Evolutionary conservation across 2,329 filamentous ascomycete species (phyloP), one percentile per base, ranked within the genome.

Genomic region (Huntiella savannae): DNA sequence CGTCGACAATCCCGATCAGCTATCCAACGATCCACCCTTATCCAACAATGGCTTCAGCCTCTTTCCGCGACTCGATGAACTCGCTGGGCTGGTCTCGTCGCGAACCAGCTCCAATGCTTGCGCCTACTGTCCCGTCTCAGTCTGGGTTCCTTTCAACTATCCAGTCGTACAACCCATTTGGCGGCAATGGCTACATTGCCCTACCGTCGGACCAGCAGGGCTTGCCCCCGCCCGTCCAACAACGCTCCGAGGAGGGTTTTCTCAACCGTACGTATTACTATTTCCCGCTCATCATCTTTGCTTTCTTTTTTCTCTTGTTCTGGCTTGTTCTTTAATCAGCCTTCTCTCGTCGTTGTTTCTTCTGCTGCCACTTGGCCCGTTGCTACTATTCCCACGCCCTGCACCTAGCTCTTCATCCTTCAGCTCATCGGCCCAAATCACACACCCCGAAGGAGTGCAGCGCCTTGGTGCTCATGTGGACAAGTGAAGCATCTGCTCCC

Each of bases 51-150:
- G 82, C 87, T 51, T 88, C 86, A 54, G 70, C 77, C 54, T 83
- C 84, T 40, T 96, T 98, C 63, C 77, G 87, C 60, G 85, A 95
- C 63, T 92, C 84, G 16, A 86, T 96, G 70, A 92, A 84, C 69
- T 91, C 85, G 50, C 65, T 96, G 57, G 91, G 91, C 51, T 96
- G 91, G 91, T 84, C 84, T 57, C 81, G 88, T 55, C 77, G 88
- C 57, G 80, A 86, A 49, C 62, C 75, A 53, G 82, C 92, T 57
- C 67, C 81, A 46, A 77, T 85, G 53, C 78, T 81, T 56, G 82
- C 75, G 62, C 22, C 6, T 28, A 91, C 80, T 41, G 68, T 68
- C 52, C 56, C 62, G 19, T 73, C 77, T 55, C 73, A 77, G 57
- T 78, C 75, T 52, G 81, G 84, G 22, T 68, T 96, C 47, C 62